phyloP scores from a whole-genome alignment of 805 yeast genomes.

The Ogataea saltuana region DNA sequence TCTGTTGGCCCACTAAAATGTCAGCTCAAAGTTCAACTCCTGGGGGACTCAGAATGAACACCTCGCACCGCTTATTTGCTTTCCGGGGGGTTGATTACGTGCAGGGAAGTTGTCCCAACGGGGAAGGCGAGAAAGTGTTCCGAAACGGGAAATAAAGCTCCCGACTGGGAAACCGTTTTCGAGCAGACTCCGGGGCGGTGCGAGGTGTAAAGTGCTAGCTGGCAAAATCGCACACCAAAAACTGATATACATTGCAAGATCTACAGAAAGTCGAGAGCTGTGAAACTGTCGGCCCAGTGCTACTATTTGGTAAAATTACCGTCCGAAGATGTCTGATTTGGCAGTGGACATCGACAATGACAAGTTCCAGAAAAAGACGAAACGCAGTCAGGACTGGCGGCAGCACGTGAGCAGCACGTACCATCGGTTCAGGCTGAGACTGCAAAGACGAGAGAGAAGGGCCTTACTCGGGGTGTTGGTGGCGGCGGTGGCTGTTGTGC shows the following conservation, averaged over 20 bases:
- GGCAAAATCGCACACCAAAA: no score
- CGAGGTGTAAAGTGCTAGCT: conserved; percentile 4
- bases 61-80: no score
- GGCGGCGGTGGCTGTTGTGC: background rate
- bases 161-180: no score
- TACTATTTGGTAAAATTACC: no score
- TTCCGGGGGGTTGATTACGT: conserved; percentile 1
- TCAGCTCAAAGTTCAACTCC: no score
- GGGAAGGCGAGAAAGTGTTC: background rate
- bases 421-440: conserved; percentile 13
- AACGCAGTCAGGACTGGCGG: conserved; percentile 11
- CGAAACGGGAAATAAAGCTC: background rate
- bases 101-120: background rate
- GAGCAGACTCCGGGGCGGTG: background rate
- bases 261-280: no score
- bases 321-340: conserved; percentile 5
- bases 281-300: no score
- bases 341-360: conserved; percentile 23
- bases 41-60: no score
- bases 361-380: conserved; percentile 22
- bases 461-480: conserved; percentile 9
- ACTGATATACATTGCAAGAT: no score
- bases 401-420: conserved; percentile 6
- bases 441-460: conserved; percentile 13
- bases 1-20: no score